Evolutionary conservation across 2,329 filamentous ascomycete species (phyloP), one percentile per base, ranked within the genome.

Genomic region (Apiospora aurea): DNA sequence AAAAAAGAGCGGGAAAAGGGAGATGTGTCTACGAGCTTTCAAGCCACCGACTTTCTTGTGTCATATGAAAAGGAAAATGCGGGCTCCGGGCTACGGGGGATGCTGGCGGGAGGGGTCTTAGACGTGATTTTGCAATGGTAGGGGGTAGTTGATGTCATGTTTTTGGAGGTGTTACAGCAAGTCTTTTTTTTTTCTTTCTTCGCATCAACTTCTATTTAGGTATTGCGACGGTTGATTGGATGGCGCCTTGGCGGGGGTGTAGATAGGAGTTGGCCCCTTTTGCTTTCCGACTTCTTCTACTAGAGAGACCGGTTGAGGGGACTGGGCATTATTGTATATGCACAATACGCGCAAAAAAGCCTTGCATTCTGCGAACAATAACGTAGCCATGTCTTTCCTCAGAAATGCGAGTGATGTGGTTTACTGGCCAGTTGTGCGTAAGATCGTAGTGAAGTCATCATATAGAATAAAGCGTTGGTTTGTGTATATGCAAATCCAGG

Each of bases 261-360:
- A 64, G 57, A 64, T 64, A n/a, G 57, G 57, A 41, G 57, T 64
- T 64, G 57, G 21, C 57, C 57, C 57, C 57, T 64, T 64, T 64
- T 64, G 29, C 26, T 34, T 64, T 57, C 8, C 7, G 18, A 11
- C n/a, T 38, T 38, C 38, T 61, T 64, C 57, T 64, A 14, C 41
- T 43, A 43, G 41, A 43, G 13, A 64, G 29, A 64, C 41, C 16
- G 51, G 34, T 34, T 18, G 10, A 18, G 29, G 16, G 29, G 16
- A 38, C 16, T 21, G 29, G 57, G 18, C 57, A 61, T 64, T 34
- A 41, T 64, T 41, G 57, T 64, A 64, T 64, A 64, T 64, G 57
- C 41, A 13, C 57, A 34, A 41, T 21, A 29, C 29, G 53, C 34
- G 21, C 34, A 38, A 34, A 64, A 64, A 64, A 41, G 57, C 57